A percentile compares a stretch with the other conserved stretches of the same genome.
Evolutionary conservation across 2,329 filamentous ascomycete species (phyloP).

Genomic region (Alternaria hordeiaustralica): DNA sequence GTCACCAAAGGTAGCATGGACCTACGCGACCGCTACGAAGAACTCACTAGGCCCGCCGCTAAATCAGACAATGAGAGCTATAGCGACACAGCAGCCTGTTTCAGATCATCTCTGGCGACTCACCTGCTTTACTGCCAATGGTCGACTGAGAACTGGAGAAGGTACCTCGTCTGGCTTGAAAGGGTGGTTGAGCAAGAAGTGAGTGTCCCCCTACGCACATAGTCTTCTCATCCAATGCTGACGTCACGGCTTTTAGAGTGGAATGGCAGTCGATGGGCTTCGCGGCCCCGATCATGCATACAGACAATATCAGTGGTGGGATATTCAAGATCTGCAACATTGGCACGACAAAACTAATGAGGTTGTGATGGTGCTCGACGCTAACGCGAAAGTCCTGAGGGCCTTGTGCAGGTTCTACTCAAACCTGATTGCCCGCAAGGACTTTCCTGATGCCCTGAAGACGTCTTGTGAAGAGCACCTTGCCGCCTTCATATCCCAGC

Average conservation of each 20-base stretch:
- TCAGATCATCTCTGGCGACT: too few relatives aligned
- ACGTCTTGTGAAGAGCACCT: constrained; percentile 15
- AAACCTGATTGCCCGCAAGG: constrained; percentile 12
- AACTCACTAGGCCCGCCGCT: constrained; percentile 41
- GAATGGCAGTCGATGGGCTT: constrained; percentile 22
- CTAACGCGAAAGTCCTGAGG: constrained; percentile 49
- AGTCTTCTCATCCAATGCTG: too few relatives aligned
- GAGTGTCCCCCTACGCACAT: too few relatives aligned
- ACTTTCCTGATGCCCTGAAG: constrained; percentile 24
- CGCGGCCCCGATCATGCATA: constrained; percentile 17
- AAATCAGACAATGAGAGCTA: constrained; percentile 45
- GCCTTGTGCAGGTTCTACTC: constrained; percentile 27
- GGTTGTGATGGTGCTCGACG: constrained; percentile 46
- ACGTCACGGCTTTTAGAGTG: constrained; percentile 18
- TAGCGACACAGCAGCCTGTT: constrained; percentile 20
- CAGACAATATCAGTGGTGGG: constrained; percentile 18
- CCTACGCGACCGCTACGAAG: constrained; percentile 27
- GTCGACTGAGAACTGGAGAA: constrained; percentile 53
- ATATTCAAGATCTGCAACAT: constrained; percentile 48
- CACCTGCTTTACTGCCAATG: constrained; percentile 52
- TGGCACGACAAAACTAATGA: constrained; percentile 48
- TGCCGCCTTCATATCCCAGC: constrained; percentile 17
- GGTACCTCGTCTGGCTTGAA: constrained; percentile 52
- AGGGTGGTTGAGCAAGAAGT: constrained; percentile 42
- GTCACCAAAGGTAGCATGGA: constrained; percentile 46